These are phyloP conservation scores for Geopyxis carbonaria DNA, from an alignment of 495 filamentous ascomycete genomes.

Conservation along the genomic window DNA sequence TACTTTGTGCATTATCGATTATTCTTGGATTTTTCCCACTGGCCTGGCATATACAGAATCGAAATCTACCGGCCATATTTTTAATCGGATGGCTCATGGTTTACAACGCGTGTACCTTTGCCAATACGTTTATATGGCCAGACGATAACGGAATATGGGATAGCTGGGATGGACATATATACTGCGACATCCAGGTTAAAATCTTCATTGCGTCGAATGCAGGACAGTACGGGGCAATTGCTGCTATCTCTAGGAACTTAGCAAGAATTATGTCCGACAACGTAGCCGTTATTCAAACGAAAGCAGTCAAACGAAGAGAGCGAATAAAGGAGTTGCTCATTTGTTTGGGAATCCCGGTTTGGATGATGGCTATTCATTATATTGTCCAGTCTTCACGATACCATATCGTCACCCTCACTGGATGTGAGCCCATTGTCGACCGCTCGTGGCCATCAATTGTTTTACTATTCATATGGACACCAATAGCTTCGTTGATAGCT, in stretches of 20 bases:
- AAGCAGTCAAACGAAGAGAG: constrained; percentile 36
- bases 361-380: constrained; percentile 50
- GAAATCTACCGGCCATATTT: constrained; percentile 42
- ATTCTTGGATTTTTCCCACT: constrained; percentile 15
- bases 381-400: constrained; percentile 56
- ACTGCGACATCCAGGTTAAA: constrained; percentile 74
- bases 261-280: constrained; percentile 52
- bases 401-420: constrained; percentile 51
- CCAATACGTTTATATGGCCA: constrained; percentile 73
- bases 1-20: constrained; percentile 10
- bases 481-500: constrained; percentile 45
- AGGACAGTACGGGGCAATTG: constrained; percentile 43
- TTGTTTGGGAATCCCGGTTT: constrained; percentile 49
- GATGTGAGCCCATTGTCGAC: constrained; percentile 50
- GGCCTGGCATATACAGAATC: constrained; percentile 31
- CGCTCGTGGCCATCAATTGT: constrained; percentile 53
- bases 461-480: constrained; percentile 48
- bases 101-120: constrained; percentile 47
- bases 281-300: constrained; percentile 35
- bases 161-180: constrained; percentile 50
- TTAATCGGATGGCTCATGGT: constrained; percentile 49
- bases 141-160: constrained; percentile 45
- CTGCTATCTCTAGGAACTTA: constrained; percentile 58
- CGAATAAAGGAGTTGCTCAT: constrained; percentile 43
- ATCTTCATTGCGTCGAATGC: constrained; percentile 45